Conservation (phyloP, 176 grass and related monocot species). For the Urochloa ruziziensis region DNA sequence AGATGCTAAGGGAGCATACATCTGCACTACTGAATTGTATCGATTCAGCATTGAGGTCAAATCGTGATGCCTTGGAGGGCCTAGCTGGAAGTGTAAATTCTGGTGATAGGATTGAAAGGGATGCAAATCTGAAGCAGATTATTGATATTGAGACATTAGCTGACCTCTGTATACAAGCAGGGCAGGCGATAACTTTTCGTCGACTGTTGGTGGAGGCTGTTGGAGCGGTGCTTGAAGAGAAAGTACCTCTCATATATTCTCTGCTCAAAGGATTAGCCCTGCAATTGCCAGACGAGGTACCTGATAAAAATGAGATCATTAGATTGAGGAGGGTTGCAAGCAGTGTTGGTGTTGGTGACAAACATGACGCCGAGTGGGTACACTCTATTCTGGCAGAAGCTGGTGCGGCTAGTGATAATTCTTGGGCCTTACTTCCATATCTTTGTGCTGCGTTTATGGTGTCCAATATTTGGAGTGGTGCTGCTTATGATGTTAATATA, state of each 20-base stretch:
- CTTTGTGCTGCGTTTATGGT: slow-evolving; percentile 95
- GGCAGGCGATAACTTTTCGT: slow-evolving; percentile 86
- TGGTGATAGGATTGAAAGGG: slow-evolving; percentile 91
- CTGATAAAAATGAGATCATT: slow-evolving; percentile 76
- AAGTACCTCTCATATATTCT: slow-evolving; percentile 82
- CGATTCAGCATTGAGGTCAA: slow-evolving; percentile 82
- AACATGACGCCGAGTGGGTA: slow-evolving; percentile 93
- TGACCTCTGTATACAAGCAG: slow-evolving; percentile 90
- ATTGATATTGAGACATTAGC: slow-evolving; percentile 80
- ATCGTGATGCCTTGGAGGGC: slow-evolving; percentile 82
- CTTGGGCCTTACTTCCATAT: slow-evolving; percentile 93
- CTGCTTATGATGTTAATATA: slow-evolving; percentile 72
- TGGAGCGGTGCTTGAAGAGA: slow-evolving; percentile 80
- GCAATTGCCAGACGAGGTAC: slow-evolving; percentile 79
- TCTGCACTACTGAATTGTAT: slow-evolving; percentile 90
- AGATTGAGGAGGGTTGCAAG: slow-evolving; percentile 82
- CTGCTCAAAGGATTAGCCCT: slow-evolving; percentile 66
- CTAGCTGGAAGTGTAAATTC: slow-evolving; percentile 80
- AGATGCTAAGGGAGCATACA: slow-evolving; percentile 82
- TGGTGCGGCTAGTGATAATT: slow-evolving; percentile 77
- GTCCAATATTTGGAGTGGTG: slow-evolving; percentile 77
- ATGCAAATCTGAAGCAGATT: slow-evolving; percentile 92
- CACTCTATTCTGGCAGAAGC: slow-evolving; percentile 73
- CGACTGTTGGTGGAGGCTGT: slow-evolving; percentile 82
- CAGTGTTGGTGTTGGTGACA: slow-evolving; percentile 67